These are phyloP conservation scores for Draba incana DNA, from an alignment of 345 rosid genomes.

Conservation along the genomic window DNA sequence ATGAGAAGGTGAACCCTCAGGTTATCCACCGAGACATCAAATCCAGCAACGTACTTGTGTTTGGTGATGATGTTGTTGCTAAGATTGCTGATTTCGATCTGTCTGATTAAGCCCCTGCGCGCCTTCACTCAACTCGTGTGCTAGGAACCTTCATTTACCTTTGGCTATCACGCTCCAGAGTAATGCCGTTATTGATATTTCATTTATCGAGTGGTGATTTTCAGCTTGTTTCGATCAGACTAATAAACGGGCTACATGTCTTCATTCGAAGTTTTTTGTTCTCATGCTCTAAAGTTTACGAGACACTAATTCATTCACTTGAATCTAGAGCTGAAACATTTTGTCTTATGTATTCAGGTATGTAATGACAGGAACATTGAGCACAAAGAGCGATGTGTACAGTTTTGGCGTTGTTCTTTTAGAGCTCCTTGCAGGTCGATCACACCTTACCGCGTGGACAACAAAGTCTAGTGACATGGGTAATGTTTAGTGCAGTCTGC, in stretches of 20 bases:
- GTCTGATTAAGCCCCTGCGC: too few species aligned
- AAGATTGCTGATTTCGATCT: too few species aligned
- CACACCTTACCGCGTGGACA: conserved; percentile 83
- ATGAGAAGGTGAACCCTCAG: too few species aligned
- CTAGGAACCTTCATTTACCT: too few species aligned
- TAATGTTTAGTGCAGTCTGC: conserved; percentile 35
- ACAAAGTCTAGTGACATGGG: conserved; percentile 89
- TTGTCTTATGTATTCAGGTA: conserved; percentile 48
- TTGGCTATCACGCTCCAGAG: too few species aligned
- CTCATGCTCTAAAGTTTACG: background rate
- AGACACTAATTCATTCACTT: background rate
- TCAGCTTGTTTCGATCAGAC: background rate
- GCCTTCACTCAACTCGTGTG: too few species aligned
- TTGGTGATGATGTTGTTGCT: too few species aligned
- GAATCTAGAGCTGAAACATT: conserved; percentile 13
- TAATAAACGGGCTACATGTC: too few species aligned
- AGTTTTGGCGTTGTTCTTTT: conserved; percentile 83
- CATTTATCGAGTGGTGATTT: background rate
- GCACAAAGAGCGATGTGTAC: conserved; percentile 79
- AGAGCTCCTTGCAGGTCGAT: conserved; percentile 81
- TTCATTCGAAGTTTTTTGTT: background rate
- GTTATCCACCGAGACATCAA: too few species aligned
- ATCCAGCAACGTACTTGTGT: too few species aligned
- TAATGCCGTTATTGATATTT: too few species aligned
- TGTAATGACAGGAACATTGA: conserved; percentile 81